These are phyloP conservation scores for Pichia nanzhaoensis DNA, from an alignment of 805 yeast genomes.

Conservation along the genomic window DNA sequence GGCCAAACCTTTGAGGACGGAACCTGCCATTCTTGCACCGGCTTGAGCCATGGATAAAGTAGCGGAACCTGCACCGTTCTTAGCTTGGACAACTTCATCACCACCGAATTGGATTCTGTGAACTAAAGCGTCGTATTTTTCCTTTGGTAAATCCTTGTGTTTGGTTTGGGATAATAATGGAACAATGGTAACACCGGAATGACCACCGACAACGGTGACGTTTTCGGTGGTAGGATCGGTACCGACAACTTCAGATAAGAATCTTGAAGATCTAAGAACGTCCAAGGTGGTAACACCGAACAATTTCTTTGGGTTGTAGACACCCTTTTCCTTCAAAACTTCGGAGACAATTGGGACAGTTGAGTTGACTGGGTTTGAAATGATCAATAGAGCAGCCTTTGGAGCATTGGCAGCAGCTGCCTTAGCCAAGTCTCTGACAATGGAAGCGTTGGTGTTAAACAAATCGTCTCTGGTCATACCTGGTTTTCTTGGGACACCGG, in stretches of 20 bases:
- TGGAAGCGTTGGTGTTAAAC: conserved; percentile 93
- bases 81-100: conserved; percentile 83
- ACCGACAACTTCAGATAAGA: conserved; percentile 58
- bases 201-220: conserved; percentile 93
- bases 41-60: conserved; percentile 85
- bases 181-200: conserved; percentile 93
- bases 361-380: conserved; percentile 95
- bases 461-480: conserved; percentile 98
- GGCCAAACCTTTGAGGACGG: conserved; percentile 50
- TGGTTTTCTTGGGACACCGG: conserved; percentile 98
- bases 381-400: conserved; percentile 73
- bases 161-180: conserved; percentile 84
- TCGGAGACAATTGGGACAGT: conserved; percentile 96
- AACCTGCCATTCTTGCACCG: conserved; percentile 67
- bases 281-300: conserved; percentile 97
- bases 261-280: conserved; percentile 82
- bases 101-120: conserved; percentile 92
- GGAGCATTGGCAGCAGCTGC: conserved; percentile 79
- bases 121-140: conserved; percentile 59
- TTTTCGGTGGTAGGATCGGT: conserved; percentile 73
- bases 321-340: conserved; percentile 78
- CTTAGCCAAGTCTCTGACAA: conserved; percentile 87
- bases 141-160: conserved; percentile 59
- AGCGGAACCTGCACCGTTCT: conserved; percentile 79
- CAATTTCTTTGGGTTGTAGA: conserved; percentile 83